Evolutionary conservation across 1,284 basidiomycete genomes (phyloP).

Genomic region (Hymenochaete sp.): DNA sequence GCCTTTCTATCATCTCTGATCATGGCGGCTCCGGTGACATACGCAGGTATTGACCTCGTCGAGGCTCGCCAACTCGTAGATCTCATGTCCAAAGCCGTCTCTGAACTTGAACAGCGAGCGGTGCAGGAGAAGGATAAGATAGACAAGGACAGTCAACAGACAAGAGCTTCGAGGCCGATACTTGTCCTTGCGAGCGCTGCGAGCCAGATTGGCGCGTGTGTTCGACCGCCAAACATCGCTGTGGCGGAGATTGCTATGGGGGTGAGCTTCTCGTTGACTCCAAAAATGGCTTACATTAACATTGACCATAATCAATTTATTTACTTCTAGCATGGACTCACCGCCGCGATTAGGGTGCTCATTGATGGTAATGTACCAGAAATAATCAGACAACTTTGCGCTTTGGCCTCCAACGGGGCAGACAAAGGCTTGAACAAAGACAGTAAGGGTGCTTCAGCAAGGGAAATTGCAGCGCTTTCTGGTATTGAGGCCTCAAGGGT

Average conservation of each 20-base stretch:
- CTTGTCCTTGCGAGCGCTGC: conserved; percentile 1
- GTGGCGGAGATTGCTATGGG: conserved; percentile 9
- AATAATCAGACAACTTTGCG: too few relatives aligned
- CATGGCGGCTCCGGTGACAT: too few relatives aligned
- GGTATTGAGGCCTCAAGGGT: conserved; percentile 17
- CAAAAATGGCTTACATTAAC: too few relatives aligned
- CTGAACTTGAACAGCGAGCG: not conserved
- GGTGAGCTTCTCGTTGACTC: too few relatives aligned
- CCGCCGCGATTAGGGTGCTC: conserved; percentile 13
- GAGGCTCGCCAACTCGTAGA: conserved; percentile 11
- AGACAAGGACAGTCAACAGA: not conserved
- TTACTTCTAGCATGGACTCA: too few relatives aligned
- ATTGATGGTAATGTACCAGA: conserved; percentile 11
- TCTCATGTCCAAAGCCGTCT: conserved; percentile 8
- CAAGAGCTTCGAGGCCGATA: not conserved
- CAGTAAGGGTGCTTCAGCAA: too few relatives aligned
- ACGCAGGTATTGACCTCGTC: conserved; percentile 8
- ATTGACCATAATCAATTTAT: too few relatives aligned
- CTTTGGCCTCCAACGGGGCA: too few relatives aligned
- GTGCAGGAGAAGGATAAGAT: too few relatives aligned
- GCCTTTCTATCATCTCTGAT: too few relatives aligned
- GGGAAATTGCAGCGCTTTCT: too few relatives aligned
- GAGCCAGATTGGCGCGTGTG: not conserved
- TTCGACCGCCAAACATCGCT: conserved; percentile 5
- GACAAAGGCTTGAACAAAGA: too few relatives aligned